Evolutionary conservation across 768 basidiomycete genomes (phyloP).

Genomic region (Mycena leptocephala): DNA sequence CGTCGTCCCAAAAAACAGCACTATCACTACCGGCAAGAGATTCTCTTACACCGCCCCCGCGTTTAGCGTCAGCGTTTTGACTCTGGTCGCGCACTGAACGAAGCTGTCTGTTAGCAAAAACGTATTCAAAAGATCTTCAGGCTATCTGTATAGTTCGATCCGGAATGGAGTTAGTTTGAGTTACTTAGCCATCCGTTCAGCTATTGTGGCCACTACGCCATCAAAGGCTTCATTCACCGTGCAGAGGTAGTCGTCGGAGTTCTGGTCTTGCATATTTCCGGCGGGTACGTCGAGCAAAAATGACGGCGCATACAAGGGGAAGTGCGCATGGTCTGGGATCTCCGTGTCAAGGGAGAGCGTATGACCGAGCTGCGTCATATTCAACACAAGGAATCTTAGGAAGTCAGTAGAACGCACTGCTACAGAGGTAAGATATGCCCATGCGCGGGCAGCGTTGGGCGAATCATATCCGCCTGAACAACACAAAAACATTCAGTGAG

Average conservation of each 20-base stretch:
- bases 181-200: constrained; percentile 38
- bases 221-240: constrained; percentile 61
- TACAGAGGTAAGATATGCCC: constrained; percentile 87
- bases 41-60: constrained; percentile 72
- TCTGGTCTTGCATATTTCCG: constrained; percentile 84
- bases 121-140: background rate
- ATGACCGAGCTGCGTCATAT: constrained; percentile 62
- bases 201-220: constrained; percentile 49
- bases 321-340: constrained; percentile 85
- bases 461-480: constrained; percentile 84
- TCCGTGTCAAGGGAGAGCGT: constrained; percentile 71
- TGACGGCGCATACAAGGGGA: constrained; percentile 84
- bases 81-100: constrained; percentile 48
- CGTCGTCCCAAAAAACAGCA: constrained; percentile 63
- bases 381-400: background rate
- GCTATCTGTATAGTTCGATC: constrained; percentile 1
- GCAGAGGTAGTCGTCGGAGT: constrained; percentile 71
- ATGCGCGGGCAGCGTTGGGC: constrained; percentile 89
- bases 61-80: constrained; percentile 59
- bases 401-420: constrained; percentile 63
- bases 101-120: background rate
- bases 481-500: background rate
- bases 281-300: constrained; percentile 85
- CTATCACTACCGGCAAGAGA: constrained; percentile 63
- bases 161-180: background rate